These are phyloP conservation scores for Xylaria sp. DNA, from an alignment of 2,329 filamentous ascomycete genomes.

Conservation along the genomic window DNA sequence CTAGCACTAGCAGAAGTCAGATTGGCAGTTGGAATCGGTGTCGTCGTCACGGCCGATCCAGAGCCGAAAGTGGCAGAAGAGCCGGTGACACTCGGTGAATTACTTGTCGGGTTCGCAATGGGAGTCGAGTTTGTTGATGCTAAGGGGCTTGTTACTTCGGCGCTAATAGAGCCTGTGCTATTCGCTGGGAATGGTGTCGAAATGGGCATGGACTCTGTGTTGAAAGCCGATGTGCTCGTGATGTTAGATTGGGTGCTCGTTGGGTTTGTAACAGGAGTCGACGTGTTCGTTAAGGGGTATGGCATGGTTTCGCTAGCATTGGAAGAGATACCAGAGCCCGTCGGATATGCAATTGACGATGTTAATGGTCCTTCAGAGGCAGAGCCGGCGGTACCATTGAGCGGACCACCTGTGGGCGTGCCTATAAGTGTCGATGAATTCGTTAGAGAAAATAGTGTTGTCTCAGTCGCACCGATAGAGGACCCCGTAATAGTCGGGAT, in stretches of 20 bases:
- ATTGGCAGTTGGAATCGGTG: conserved; percentile 1
- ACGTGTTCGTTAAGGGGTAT: conserved; percentile 34
- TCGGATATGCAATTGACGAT: conserved; percentile 3
- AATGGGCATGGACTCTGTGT: conserved; percentile 19
- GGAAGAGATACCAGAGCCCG: conserved; percentile 1
- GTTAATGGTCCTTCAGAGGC: background rate
- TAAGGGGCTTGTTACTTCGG: conserved; percentile 27
- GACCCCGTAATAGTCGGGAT: background rate
- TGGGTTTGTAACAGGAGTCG: conserved; percentile 21
- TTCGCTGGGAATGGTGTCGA: background rate
- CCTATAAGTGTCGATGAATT: conserved; percentile 17
- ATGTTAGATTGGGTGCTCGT: conserved; percentile 18
- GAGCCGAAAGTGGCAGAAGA: conserved; percentile 7
- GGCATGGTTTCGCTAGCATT: conserved; percentile 18
- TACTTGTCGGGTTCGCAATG: conserved; percentile 27
- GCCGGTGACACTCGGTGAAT: conserved; percentile 14
- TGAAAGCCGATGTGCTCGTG: background rate
- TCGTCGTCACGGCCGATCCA: background rate
- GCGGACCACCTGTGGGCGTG: conserved; percentile 7
- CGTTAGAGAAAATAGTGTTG: conserved; percentile 7
- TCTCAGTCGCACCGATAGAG: conserved; percentile 16
- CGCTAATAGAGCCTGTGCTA: conserved; percentile 10
- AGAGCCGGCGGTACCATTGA: conserved; percentile 8
- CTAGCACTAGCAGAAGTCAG: conserved; percentile 13
- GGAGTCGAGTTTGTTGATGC: conserved; percentile 38